These are phyloP conservation scores for Macadamia integrifolia DNA, from an alignment of 164 flowering plant species.

Conservation along the genomic window DNA sequence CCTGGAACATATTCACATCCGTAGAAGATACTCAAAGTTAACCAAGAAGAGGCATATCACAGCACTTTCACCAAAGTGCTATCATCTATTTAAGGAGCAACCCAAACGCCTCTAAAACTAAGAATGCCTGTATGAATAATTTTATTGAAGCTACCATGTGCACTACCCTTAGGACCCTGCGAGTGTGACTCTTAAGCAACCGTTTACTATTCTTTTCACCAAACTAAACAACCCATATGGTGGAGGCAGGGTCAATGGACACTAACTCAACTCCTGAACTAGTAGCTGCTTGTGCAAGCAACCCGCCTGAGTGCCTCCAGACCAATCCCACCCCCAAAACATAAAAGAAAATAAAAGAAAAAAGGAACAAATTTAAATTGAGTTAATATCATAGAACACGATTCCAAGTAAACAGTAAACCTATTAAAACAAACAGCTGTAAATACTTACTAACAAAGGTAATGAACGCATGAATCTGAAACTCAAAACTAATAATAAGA, in stretches of 20 bases:
- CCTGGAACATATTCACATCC: not conserved
- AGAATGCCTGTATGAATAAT: not conserved
- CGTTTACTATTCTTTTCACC: constrained; percentile 14
- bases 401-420: no score
- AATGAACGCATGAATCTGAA: no score
- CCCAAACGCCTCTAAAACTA: not conserved
- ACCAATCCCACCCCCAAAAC: not conserved
- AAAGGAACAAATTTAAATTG: no score
- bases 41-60: not conserved
- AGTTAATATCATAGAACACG: no score
- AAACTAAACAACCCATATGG: not conserved
- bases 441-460: no score
- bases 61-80: not conserved
- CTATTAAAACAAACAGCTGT: no score
- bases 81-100: not conserved
- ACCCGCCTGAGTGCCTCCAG: no score
- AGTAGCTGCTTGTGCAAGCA: no score
- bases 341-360: no score
- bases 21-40: not conserved
- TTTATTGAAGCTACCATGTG: constrained; percentile 14
- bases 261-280: not conserved
- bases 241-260: no score
- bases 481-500: no score
- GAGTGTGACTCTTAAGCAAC: constrained; percentile 6
- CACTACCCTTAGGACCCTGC: constrained; percentile 4